Percentiles rank a stretch among this genome's conserved stretches.
Conservation (phyloP, 202 grass and related monocot genomes). For the Sporobolus alterniflorus region DNA sequence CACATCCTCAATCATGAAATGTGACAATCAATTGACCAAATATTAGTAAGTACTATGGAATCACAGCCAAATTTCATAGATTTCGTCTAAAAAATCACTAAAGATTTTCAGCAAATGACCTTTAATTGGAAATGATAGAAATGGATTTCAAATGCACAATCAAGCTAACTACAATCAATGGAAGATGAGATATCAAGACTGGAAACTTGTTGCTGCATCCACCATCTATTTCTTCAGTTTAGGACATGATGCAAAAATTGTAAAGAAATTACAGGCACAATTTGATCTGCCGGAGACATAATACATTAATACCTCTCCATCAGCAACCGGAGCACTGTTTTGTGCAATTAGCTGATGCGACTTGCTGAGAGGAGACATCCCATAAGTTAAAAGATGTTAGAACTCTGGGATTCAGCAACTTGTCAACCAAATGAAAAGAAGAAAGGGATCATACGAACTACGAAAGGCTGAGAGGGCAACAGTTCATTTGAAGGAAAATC, state of each 20-base stretch:
- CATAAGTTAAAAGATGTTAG: not conserved
- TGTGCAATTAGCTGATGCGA: slow-evolving; percentile 25
- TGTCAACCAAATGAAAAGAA: not conserved
- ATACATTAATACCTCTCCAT: slow-evolving; percentile 64
- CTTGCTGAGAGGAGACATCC: not conserved
- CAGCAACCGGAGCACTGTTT: not conserved
- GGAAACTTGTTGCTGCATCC: not conserved
- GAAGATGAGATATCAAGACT: not conserved
- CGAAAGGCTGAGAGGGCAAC: not conserved
- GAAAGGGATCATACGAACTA: too few species aligned
- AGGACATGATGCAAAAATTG: not conserved
- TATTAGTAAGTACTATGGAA: not conserved
- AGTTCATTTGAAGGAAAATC: not conserved
- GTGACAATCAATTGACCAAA: not conserved
- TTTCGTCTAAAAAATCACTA: not conserved
- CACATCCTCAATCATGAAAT: not conserved
- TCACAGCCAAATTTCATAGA: not conserved
- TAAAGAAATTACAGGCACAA: not conserved
- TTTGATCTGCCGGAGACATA: not conserved
- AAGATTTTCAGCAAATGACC: not conserved
- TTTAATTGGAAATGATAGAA: not conserved
- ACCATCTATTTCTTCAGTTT: not conserved
- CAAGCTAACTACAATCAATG: slow-evolving; percentile 17
- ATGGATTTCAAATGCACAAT: not conserved
- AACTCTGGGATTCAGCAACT: not conserved